These are phyloP conservation scores for Sphaerostilbella broomeana DNA, from an alignment of 2,329 filamentous ascomycete genomes.

Conservation along the genomic window DNA sequence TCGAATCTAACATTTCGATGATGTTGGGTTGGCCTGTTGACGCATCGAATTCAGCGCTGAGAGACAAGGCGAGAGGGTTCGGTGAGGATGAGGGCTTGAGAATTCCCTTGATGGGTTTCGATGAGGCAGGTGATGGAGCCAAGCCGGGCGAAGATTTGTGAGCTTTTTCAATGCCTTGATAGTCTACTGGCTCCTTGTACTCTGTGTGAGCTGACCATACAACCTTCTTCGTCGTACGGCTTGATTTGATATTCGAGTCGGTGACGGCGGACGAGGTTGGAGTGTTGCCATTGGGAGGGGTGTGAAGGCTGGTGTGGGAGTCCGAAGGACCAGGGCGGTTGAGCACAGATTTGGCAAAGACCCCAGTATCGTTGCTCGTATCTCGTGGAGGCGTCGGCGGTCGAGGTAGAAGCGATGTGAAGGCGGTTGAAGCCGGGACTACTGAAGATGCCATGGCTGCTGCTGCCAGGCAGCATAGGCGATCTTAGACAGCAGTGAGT, in stretches of 20 bases:
- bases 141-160: conserved; percentile 36
- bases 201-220: conserved; percentile 52
- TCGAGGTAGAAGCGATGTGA: conserved; percentile 50
- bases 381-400: conserved; percentile 64
- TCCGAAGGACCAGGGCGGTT: conserved; percentile 33
- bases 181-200: conserved; percentile 48
- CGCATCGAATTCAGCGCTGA: conserved; percentile 36
- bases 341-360: conserved; percentile 29
- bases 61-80: conserved; percentile 37
- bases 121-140: conserved; percentile 31
- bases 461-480: conserved; percentile 32
- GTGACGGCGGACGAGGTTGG: conserved; percentile 36
- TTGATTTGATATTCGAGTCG: conserved; percentile 37
- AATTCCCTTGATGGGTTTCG: conserved; percentile 58
- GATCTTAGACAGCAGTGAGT: conserved; percentile 32
- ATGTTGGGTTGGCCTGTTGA: conserved; percentile 47
- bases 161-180: conserved; percentile 31
- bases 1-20: conserved; percentile 75
- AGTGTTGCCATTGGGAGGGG: conserved; percentile 45
- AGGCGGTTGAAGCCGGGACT: conserved; percentile 29
- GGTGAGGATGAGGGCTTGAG: conserved; percentile 62
- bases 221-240: conserved; percentile 45
- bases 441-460: conserved; percentile 37
- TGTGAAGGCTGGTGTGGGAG: conserved; percentile 34
- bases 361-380: conserved; percentile 33